Percentiles rank a stretch among this genome's conserved stretches.
Conservation (phyloP, 2,329 filamentous ascomycete species). For the Plenodomus lindquistii region DNA sequence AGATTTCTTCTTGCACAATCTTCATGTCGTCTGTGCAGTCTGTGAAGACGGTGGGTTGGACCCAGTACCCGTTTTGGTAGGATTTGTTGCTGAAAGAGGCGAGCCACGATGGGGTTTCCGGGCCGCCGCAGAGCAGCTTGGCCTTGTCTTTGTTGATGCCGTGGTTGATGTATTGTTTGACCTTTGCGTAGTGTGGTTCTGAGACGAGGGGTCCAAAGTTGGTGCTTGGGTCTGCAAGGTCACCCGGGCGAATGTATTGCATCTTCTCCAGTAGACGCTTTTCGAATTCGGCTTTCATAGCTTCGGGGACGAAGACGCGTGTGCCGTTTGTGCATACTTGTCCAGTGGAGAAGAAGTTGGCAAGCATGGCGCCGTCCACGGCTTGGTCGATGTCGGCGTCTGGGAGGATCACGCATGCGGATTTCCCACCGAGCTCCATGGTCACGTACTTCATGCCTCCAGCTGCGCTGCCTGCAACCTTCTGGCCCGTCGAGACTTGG, state of each 20-base stretch:
- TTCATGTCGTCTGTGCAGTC: slow-evolving; percentile 83
- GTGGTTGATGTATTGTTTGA: slow-evolving; percentile 74
- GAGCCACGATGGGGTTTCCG: slow-evolving; percentile 59
- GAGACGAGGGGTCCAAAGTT: slow-evolving; percentile 88
- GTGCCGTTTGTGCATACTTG: slow-evolving; percentile 95
- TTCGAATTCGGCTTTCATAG: slow-evolving; percentile 71
- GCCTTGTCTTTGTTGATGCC: slow-evolving; percentile 75
- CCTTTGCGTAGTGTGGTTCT: slow-evolving; percentile 74
- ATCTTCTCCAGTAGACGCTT: slow-evolving; percentile 71
- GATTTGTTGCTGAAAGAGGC: slow-evolving; percentile 43
- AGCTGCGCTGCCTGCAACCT: slow-evolving; percentile 76
- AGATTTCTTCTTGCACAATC: slow-evolving; percentile 82
- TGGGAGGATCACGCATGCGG: slow-evolving; percentile 76
- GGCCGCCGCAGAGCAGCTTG: slow-evolving; percentile 72
- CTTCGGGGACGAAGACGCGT: slow-evolving; percentile 75
- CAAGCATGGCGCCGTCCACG: slow-evolving; percentile 90
- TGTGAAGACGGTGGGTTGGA: slow-evolving; percentile 81
- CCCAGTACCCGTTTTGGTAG: slow-evolving; percentile 73
- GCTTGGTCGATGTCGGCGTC: slow-evolving; percentile 78
- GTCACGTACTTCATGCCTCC: slow-evolving; percentile 87
- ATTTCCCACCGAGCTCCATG: slow-evolving; percentile 90
- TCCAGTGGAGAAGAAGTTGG: slow-evolving; percentile 88
- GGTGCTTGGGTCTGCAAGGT: slow-evolving; percentile 70
- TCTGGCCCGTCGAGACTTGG: slow-evolving; percentile 80
- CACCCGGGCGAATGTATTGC: slow-evolving; percentile 68